Evolutionary conservation across 768 basidiomycete genomes (phyloP), one percentile per base, ranked within the genome.

Genomic region (Phaeotremella fagi): DNA sequence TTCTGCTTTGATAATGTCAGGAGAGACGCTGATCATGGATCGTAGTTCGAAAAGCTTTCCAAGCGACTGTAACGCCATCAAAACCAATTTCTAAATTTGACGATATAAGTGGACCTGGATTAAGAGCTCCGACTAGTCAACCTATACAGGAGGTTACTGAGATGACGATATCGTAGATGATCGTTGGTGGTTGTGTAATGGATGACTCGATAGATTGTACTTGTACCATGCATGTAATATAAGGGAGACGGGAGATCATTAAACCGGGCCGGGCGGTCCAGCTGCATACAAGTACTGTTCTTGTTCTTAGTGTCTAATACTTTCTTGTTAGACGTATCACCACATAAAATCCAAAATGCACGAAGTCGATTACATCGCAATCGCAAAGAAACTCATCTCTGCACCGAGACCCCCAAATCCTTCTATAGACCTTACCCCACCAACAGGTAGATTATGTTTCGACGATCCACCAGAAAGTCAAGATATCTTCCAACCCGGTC

Each of bases 21-120:
- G n/a, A n/a, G n/a, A n/a, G n/a, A n/a, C n/a, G n/a, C n/a, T n/a
- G n/a, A 33, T 33, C 31, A 7, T 7, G 9, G 9, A 7, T 7
- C 31, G 9, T 33, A 71, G 70, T 61, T 1, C 58, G 70, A 0
- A 64, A 63, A 61, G 57, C 67, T 4, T 71, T 71, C 59, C 41
- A 61, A 25, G 55, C 57, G 16, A 31, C 60, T 4, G 48, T 71
- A 7, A 54, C 67, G 29, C 59, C 55, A 14, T 31, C 50, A 15
- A 45, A 51, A 1, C 50, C 52, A 2, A 44, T 61, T 9, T 50
- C 61, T 6, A 46, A 45, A 43, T 70, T 70, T 36, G 61, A 64
- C 45, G 61, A 70, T 29, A 45, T 70, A 6, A 44, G 55, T 2
- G 68, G 68, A 4, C 65, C 68, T 23, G 26, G 44, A 7, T 29